Evolutionary conservation across 108 stramenopile species (phyloP).

Genomic region (Skeletonema grethae): DNA sequence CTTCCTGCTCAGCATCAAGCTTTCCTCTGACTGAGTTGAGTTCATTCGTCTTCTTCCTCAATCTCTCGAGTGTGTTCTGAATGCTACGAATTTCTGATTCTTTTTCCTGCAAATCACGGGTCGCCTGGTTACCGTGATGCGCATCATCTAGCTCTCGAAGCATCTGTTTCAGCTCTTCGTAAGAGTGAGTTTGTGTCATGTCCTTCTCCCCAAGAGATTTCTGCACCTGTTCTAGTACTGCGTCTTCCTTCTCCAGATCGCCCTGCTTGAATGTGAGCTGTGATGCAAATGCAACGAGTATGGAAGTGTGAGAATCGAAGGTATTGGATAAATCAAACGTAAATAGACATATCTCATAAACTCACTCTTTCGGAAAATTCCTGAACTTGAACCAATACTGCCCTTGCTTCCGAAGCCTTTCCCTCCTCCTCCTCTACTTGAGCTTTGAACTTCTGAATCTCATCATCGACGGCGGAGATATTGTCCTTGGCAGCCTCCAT

Average conservation of each 20-base stretch:
- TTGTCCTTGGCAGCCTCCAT: constrained; percentile 60
- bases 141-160: constrained; percentile 60
- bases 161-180: constrained; percentile 62
- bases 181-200: constrained; percentile 52
- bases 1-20: constrained; percentile 61
- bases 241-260: constrained; percentile 35
- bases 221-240: constrained; percentile 47
- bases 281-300: background rate
- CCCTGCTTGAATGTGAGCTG: constrained; percentile 31
- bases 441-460: constrained; percentile 7
- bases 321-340: background rate
- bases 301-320: background rate
- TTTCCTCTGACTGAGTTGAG: constrained; percentile 55
- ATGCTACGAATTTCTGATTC: constrained; percentile 43
- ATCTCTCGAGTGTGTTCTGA: constrained; percentile 36
- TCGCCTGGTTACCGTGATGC: constrained; percentile 41
- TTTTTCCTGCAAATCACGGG: constrained; percentile 23
- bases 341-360: background rate
- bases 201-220: constrained; percentile 67
- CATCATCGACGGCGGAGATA: constrained; percentile 63
- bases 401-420: constrained; percentile 28
- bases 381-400: constrained; percentile 35
- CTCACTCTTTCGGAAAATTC: constrained; percentile 31
- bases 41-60: constrained; percentile 43
- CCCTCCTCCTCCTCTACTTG: constrained; percentile 50